Percentiles rank a stretch among this genome's conserved stretches.
These are phyloP conservation scores for Plantago major DNA, from an alignment of 257 asterid genomes.

Conservation along the genomic window DNA sequence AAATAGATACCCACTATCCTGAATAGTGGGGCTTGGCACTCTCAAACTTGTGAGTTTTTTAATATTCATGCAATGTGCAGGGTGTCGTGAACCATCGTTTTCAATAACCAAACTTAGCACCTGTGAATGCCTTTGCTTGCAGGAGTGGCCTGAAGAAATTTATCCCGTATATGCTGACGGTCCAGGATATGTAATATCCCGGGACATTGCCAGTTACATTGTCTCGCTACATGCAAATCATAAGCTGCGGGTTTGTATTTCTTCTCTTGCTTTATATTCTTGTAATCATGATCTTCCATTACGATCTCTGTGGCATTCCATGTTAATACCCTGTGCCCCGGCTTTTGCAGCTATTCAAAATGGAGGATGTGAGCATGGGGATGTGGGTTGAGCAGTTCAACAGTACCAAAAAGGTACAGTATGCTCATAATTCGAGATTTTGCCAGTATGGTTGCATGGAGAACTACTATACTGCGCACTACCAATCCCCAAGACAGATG, in stretches of 20 bases:
- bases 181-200: slow-evolving; percentile 79
- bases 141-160: slow-evolving; percentile 98
- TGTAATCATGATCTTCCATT: slow-evolving; percentile 1
- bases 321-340: not conserved
- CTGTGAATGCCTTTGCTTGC: slow-evolving; percentile 3
- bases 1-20: slow-evolving; percentile 67
- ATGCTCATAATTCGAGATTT: slow-evolving; percentile 77
- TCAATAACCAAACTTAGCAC: not conserved
- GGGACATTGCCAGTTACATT: slow-evolving; percentile 68
- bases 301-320: not conserved
- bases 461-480: slow-evolving; percentile 87
- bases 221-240: slow-evolving; percentile 56
- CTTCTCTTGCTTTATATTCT: slow-evolving; percentile 5
- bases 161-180: slow-evolving; percentile 98
- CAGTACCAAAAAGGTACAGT: slow-evolving; percentile 53
- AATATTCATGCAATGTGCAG: too few relatives aligned
- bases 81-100: too few relatives aligned
- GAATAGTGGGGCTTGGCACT: too few relatives aligned
- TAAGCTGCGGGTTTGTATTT: slow-evolving; percentile 55
- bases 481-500: slow-evolving; percentile 97
- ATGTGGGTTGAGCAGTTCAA: slow-evolving; percentile 96
- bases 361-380: slow-evolving; percentile 99
- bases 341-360: slow-evolving; percentile 68
- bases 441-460: slow-evolving; percentile 94
- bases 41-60: too few relatives aligned